phyloP scores from a whole-genome alignment of 163 green algal species.

The Prototheca wickerhamii region DNA sequence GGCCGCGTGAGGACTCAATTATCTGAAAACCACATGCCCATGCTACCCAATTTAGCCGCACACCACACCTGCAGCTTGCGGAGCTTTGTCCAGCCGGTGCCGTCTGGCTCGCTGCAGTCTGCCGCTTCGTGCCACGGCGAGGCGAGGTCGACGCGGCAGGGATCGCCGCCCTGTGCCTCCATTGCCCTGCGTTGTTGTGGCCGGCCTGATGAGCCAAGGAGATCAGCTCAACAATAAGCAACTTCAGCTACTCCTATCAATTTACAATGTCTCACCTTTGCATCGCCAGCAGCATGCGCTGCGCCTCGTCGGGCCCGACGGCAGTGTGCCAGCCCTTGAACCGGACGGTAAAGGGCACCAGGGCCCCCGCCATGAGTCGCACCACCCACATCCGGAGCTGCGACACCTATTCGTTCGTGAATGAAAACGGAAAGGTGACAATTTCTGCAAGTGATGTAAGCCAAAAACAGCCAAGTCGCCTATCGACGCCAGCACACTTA shows the following conservation, averaged over 20 bases:
- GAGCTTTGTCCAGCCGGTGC: slow-evolving; percentile 14
- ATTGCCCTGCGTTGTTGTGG: slow-evolving; percentile 8
- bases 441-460: not conserved
- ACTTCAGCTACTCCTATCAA: no score
- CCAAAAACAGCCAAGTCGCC: not conserved
- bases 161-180: slow-evolving; percentile 23
- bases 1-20: no score
- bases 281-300: no score
- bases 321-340: not conserved
- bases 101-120: slow-evolving; percentile 10
- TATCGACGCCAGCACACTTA: not conserved
- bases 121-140: slow-evolving; percentile 22
- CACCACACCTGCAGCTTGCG: slow-evolving; percentile 31
- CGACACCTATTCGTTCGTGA: slow-evolving; percentile 8
- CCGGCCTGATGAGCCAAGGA: no score
- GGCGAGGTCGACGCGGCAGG: slow-evolving; percentile 24
- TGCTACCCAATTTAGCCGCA: no score
- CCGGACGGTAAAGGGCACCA: slow-evolving; percentile 31
- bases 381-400: slow-evolving; percentile 36
- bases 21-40: not conserved
- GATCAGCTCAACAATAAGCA: no score
- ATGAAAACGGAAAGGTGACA: not conserved
- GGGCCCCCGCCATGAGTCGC: slow-evolving; percentile 9
- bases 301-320: not conserved
- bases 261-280: no score